phyloP scores from a whole-genome alignment of 2,329 filamentous ascomycete species.

The Dothistroma pini region DNA sequence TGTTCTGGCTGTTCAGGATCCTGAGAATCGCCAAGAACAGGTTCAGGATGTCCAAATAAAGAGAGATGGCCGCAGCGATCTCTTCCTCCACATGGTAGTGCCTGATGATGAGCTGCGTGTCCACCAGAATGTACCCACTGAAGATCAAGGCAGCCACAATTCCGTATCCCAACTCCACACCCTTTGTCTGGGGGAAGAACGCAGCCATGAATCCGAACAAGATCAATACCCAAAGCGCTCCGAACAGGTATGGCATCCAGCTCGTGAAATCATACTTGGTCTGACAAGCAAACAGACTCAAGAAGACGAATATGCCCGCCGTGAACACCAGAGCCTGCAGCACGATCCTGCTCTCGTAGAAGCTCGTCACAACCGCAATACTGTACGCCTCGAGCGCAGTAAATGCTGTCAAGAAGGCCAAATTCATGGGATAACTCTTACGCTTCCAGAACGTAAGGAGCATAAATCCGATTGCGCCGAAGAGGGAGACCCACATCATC shows the following conservation, averaged over 20 bases:
- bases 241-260: constrained; percentile 95
- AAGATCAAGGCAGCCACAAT: constrained; percentile 81
- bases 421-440: constrained; percentile 67
- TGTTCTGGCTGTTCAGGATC: constrained; percentile 92
- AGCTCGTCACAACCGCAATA: constrained; percentile 86
- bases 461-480: constrained; percentile 81
- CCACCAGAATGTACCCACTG: constrained; percentile 89
- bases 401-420: constrained; percentile 87
- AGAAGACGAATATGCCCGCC: constrained; percentile 59
- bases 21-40: constrained; percentile 92
- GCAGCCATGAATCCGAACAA: constrained; percentile 89
- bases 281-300: constrained; percentile 87
- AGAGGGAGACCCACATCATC: constrained; percentile 82
- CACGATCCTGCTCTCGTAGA: constrained; percentile 79
- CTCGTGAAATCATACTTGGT: constrained; percentile 97
- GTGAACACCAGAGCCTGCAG: constrained; percentile 88
- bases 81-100: constrained; percentile 82
- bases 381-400: constrained; percentile 91
- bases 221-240: constrained; percentile 81
- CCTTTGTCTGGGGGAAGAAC: constrained; percentile 83
- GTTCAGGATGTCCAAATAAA: constrained; percentile 72
- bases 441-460: constrained; percentile 84
- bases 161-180: constrained; percentile 80
- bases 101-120: constrained; percentile 92
- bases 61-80: constrained; percentile 59